Conservation (phyloP, 305 asterid genomes). For the Rubia tinctorum region DNA sequence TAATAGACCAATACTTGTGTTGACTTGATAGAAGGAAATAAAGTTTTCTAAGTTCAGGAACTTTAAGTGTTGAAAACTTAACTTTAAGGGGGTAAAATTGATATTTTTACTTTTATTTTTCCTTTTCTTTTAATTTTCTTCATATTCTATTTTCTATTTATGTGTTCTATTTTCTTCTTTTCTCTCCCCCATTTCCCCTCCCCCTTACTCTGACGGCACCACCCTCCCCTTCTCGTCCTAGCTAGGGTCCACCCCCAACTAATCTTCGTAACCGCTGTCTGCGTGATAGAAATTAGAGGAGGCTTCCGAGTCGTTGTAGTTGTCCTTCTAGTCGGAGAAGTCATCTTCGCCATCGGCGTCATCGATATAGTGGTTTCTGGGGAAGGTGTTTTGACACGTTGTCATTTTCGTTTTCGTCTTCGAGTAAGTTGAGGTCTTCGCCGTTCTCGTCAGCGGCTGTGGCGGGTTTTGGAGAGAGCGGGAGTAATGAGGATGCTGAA, state of each 20-base stretch:
- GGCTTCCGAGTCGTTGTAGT: constrained; percentile 58
- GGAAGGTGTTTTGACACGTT: constrained; percentile 15
- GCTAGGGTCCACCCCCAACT: constrained; percentile 18
- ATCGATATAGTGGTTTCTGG: constrained; percentile 33
- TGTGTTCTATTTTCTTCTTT: too few species aligned
- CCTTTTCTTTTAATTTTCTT: too few species aligned
- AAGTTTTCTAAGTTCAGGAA: too few species aligned
- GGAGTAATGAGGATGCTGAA: constrained; percentile 35
- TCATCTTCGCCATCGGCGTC: constrained; percentile 43
- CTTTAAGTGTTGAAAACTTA: too few species aligned
- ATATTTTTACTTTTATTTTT: too few species aligned
- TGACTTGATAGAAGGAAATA: too few species aligned
- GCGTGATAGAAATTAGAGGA: constrained; percentile 42
- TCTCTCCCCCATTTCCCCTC: too few species aligned
- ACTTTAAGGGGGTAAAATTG: too few species aligned
- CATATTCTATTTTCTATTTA: too few species aligned
- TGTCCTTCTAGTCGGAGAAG: constrained; percentile 45
- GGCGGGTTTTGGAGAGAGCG: constrained; percentile 22
- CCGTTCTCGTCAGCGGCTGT: constrained; percentile 40
- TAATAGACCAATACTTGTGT: too few species aligned
- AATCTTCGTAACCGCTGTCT: constrained; percentile 36
- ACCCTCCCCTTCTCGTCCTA: constrained; percentile 80
- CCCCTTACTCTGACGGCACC: too few species aligned
- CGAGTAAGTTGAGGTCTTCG: constrained; percentile 82
- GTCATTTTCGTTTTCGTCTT: constrained; percentile 41